Base-by-base conservation (phyloP, 1,284 basidiomycete species). In the Meira miltonrushii region DNA sequence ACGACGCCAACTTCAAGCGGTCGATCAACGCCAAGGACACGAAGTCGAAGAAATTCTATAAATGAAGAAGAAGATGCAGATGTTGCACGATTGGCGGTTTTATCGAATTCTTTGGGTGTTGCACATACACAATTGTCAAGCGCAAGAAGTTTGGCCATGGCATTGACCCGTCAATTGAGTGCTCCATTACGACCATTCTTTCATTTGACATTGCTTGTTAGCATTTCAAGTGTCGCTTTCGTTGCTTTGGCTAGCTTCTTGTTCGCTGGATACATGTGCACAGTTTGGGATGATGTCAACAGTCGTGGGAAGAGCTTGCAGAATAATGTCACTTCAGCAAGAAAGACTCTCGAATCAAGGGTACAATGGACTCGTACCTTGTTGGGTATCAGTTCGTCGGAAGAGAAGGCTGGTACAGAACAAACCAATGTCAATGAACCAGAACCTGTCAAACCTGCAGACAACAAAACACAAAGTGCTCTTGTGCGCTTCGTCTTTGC, bases 141-240 rank as follows among this genome's bases (percentile, higher is more conserved):
- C 0, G 70, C 70, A 0, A 65, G 67, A 12, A 65, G 67, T 43
- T 56, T 72, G 11, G 70, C 70, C 5, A 39, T 71, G n/a, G 66
- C 70, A 0, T 39, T 72, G 39, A 72, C 70, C 0, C 62, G 68
- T 12, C 70, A 72, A 44, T 62, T 72, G 0, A 68, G 66, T 17
- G 68, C 64, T 1, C 67, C 70, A 1, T 47, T 72, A 37, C 59
- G 66, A 43, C 70, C 70, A 2, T 58, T 72, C 12, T 62, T 72
- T 23, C 68, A 71, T 47, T 58, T 71, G 59, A 65, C 67, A 19
- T 47, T 72, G 23, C 66, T 72, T 41, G 33, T 71, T 55, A 65
- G 69, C 60, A 69, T 72, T 17, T 71, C 69, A 48, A 69, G 61
- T 48, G 59, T 69, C 61, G 66, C 71, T 1, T 59, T 71, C 19